Base-by-base conservation (phyloP, 148 eudicot species). In the Nepenthes mirabilis region DNA sequence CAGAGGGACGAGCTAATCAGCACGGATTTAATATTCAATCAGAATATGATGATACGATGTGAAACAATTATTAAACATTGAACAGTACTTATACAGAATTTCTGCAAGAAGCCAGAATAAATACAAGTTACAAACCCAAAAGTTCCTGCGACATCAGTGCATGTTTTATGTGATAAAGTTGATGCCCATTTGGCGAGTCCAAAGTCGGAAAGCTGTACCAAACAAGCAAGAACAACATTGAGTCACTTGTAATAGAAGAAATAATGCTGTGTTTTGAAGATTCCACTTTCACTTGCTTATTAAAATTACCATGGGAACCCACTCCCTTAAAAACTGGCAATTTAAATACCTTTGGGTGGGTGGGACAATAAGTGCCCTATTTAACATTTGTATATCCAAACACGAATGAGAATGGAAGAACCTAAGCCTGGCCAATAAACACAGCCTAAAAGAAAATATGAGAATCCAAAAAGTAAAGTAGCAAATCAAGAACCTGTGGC, bases 141-240 rank as follows among this genome's bases (percentile, higher is more conserved):
- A 9, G 99, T 94, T 67, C 99, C 99, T 48, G 87, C 84, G 52
- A 94, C 84, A 70, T 94, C 95, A 43, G 82, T 71, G 74, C 82
- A 84, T 37, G 79, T 76, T 57, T 77, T 74, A 47, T 77, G 75
- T 14, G 82, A 67, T 33, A 90, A 70, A 37, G 71, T 72, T 48
- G 95, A 80, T 54, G 88, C 83, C 82, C 77, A 67, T 56, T 79
- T 75, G 55, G 98, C 98, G 36, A 86, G 84, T 59, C 98, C 98
- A 64, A 93, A 93, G 63, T 93, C 98, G 55, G 96, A 86, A 13
- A 93, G 81, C 98, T 93, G 82, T n/a, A 33, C 55, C 14, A 5
- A 32, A 32, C 32, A 13, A 56, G 35, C 11, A 43, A 45, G 14
- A 55, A 68, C 36, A 60, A 68, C 64, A 33, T 51, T 69, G 55